Percentiles rank a stretch among this genome's conserved stretches.
Conservation (phyloP, 305 asterid genomes). For the Fraxinus greggii region DNA sequence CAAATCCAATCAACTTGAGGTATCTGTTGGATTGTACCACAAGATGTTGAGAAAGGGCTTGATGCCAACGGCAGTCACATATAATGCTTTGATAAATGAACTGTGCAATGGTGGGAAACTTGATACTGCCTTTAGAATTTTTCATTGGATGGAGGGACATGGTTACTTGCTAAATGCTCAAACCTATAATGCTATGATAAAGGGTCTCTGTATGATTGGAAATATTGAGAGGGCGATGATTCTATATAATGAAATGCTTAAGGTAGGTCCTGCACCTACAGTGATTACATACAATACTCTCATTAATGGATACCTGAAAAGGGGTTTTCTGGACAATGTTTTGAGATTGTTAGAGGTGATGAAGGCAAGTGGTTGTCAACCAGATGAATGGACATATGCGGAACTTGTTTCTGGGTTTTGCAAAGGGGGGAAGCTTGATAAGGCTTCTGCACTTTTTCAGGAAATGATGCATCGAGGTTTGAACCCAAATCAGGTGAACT, state of each 20-base stretch:
- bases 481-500: conserved; percentile 67
- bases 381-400: conserved; percentile 74
- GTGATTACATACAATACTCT: conserved; percentile 72
- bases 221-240: conserved; percentile 69
- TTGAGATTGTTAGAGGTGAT: conserved; percentile 76
- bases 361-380: conserved; percentile 69
- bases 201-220: conserved; percentile 64
- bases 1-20: conserved; percentile 53
- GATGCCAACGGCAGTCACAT: conserved; percentile 70
- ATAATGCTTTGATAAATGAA: conserved; percentile 64
- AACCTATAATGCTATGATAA: conserved; percentile 71
- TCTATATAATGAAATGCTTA: conserved; percentile 68
- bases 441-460: conserved; percentile 59
- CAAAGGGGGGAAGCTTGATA: conserved; percentile 51
- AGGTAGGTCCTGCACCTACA: conserved; percentile 67
- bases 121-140: conserved; percentile 47
- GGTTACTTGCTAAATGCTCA: conserved; percentile 50
- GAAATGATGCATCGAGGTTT: conserved; percentile 73
- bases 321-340: conserved; percentile 60
- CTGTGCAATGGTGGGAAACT: conserved; percentile 55
- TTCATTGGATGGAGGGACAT: conserved; percentile 63
- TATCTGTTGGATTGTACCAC: conserved; percentile 82
- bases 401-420: conserved; percentile 78
- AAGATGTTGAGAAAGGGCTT: conserved; percentile 69
- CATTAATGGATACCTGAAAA: conserved; percentile 57